Percentiles rank a stretch among this genome's conserved stretches.
Evolutionary conservation across 352 stramenopile genomes (phyloP).

Genomic region (Globisporangium yorkense): DNA sequence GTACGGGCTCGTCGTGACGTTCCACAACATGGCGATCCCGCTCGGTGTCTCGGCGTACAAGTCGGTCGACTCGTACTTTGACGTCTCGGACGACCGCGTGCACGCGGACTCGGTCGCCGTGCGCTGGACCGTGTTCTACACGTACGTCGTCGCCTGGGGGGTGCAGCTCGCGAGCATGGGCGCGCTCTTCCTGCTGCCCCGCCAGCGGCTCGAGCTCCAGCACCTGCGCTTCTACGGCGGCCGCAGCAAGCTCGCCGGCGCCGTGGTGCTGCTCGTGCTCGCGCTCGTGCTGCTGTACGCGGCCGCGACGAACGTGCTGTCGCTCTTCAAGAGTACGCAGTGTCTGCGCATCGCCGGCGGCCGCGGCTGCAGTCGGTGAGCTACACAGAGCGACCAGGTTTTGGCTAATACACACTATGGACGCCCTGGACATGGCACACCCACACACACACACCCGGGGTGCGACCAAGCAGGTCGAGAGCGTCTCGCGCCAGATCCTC

Average conservation of each 20-base stretch:
- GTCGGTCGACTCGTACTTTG: conserved; percentile 50
- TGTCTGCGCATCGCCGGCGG: conserved; percentile 46
- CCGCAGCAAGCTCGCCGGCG: conserved; percentile 7
- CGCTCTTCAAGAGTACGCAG: conserved; percentile 38
- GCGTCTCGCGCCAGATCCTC: too few species aligned
- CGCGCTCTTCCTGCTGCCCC: conserved; percentile 42
- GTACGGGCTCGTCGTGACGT: conserved; percentile 34
- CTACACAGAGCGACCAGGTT: background rate
- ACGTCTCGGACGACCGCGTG: conserved; percentile 40
- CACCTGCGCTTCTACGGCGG: conserved; percentile 21
- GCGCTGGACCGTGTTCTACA: conserved; percentile 33
- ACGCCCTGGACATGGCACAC: too few species aligned
- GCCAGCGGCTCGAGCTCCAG: conserved; percentile 24
- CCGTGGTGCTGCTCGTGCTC: conserved; percentile 18
- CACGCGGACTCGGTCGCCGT: conserved; percentile 39
- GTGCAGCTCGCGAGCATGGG: conserved; percentile 41
- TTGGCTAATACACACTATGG: background rate
- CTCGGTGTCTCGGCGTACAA: conserved; percentile 50
- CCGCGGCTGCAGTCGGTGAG: conserved; percentile 16
- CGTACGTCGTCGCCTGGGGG: conserved; percentile 49
- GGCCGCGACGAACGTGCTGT: conserved; percentile 38
- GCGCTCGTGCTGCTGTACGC: conserved; percentile 14
- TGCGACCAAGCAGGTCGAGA: too few species aligned
- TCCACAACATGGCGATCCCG: conserved; percentile 35
- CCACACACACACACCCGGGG: too few species aligned